Conservation (phyloP, 345 rosid genomes). For the Raphanus raphanistrum region DNA sequence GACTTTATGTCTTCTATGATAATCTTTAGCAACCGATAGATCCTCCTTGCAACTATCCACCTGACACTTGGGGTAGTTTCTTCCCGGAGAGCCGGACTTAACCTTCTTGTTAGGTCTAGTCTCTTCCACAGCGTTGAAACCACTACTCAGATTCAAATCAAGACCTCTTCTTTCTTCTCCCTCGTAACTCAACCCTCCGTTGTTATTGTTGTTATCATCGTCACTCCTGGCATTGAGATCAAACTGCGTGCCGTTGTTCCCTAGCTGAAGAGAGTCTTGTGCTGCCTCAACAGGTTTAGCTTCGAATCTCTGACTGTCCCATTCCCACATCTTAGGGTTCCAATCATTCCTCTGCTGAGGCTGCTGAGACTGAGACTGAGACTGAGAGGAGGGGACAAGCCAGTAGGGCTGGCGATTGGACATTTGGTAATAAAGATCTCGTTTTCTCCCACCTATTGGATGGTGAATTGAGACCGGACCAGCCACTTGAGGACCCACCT, state of each 20-base stretch:
- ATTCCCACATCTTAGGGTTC: constrained; percentile 70
- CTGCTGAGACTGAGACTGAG: too few species aligned
- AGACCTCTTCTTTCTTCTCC: constrained; percentile 49
- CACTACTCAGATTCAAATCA: constrained; percentile 68
- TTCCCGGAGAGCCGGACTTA: constrained; percentile 71
- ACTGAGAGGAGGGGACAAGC: constrained; percentile 18
- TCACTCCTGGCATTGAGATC: constrained; percentile 6
- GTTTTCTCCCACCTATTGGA: constrained; percentile 50
- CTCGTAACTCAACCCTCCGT: constrained; percentile 29
- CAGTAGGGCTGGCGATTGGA: constrained; percentile 32
- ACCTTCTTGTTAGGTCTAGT: constrained; percentile 72
- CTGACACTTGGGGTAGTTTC: constrained; percentile 74
- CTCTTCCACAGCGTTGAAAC: constrained; percentile 45
- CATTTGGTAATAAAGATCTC: constrained; percentile 51
- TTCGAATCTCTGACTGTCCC: constrained; percentile 68
- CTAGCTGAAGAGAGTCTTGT: constrained; percentile 9
- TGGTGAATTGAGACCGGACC: constrained; percentile 55
- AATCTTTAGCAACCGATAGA: constrained; percentile 76
- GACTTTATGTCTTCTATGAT: constrained; percentile 89
- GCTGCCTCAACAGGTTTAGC: constrained; percentile 51
- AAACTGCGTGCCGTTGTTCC: constrained; percentile 21
- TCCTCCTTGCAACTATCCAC: constrained; percentile 82
- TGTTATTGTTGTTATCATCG: neutral
- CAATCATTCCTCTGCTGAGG: constrained; percentile 46
- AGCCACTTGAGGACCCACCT: constrained; percentile 66